Conservation (phyloP, 2,329 filamentous ascomycete genomes). For the Leptographium galeiforme region DNA sequence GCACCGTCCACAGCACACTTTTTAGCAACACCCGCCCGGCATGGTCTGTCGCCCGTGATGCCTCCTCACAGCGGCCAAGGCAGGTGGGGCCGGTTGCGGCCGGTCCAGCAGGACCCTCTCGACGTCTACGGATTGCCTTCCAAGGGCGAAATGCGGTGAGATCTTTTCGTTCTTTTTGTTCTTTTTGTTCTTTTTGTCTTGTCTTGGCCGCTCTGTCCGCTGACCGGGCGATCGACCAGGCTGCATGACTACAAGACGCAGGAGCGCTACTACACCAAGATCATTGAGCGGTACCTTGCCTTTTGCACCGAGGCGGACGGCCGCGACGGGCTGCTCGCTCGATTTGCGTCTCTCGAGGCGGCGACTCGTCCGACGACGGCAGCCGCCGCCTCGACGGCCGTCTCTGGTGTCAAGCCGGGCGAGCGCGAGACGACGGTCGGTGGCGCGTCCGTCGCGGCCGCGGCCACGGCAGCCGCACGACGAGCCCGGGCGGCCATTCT, state of each 20-base stretch:
- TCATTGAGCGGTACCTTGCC: slow-evolving; percentile 77
- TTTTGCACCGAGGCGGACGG: slow-evolving; percentile 68
- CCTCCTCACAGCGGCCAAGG: slow-evolving; percentile 23
- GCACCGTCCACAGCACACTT: neutral
- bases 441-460: neutral
- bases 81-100: slow-evolving; percentile 59
- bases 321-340: slow-evolving; percentile 58
- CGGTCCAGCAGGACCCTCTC: slow-evolving; percentile 61
- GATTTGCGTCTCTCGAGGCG: slow-evolving; percentile 54
- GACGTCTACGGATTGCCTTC: slow-evolving; percentile 76
- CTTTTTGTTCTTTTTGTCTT: too few relatives aligned
- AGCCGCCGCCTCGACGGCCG: too few relatives aligned
- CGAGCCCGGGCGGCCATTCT: neutral
- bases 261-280: slow-evolving; percentile 74
- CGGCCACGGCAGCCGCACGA: neutral
- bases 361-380: neutral
- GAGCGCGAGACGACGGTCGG: neutral
- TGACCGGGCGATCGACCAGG: slow-evolving; percentile 24
- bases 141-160: slow-evolving; percentile 75
- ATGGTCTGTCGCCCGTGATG: slow-evolving; percentile 8
- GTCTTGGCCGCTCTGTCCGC: neutral
- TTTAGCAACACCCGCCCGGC: neutral
- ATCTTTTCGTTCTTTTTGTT: too few relatives aligned
- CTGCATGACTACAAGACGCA: slow-evolving; percentile 65
- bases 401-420: neutral